These are phyloP conservation scores for Oenanthe sinensis DNA, from an alignment of 129 eudicot species.

Conservation along the genomic window DNA sequence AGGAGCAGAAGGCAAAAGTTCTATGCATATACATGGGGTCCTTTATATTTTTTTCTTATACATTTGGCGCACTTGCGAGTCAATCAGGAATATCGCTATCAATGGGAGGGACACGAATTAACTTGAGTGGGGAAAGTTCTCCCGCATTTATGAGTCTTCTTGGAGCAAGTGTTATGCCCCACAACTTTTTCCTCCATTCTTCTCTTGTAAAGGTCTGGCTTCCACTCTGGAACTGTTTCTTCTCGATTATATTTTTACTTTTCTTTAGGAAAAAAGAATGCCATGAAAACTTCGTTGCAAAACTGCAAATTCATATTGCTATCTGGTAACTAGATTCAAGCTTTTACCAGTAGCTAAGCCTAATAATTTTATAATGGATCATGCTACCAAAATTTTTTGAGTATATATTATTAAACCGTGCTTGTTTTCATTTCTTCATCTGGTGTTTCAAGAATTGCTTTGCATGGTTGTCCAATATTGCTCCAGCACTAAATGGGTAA, in stretches of 20 bases:
- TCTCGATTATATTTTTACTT: neutral
- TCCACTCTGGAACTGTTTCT: conserved; percentile 9
- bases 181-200: conserved; percentile 89
- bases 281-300: neutral
- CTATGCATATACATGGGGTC: conserved; percentile 41
- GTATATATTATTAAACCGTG: neutral
- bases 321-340: neutral
- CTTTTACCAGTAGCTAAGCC: neutral
- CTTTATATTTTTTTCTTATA: conserved; percentile 39
- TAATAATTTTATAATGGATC: neutral
- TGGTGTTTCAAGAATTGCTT: neutral
- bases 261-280: neutral
- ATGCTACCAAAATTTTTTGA: neutral
- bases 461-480: neutral
- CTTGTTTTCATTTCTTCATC: neutral
- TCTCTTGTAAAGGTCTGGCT: conserved; percentile 69
- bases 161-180: conserved; percentile 97
- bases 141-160: conserved; percentile 69
- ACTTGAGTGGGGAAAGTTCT: conserved; percentile 65
- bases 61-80: conserved; percentile 50
- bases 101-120: conserved; percentile 31
- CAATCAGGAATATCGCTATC: conserved; percentile 56
- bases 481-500: no score
- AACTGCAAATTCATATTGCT: neutral
- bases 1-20: conserved; percentile 60